Base-by-base conservation (phyloP, 257 asterid species). In the Thymus mandschuricus region DNA sequence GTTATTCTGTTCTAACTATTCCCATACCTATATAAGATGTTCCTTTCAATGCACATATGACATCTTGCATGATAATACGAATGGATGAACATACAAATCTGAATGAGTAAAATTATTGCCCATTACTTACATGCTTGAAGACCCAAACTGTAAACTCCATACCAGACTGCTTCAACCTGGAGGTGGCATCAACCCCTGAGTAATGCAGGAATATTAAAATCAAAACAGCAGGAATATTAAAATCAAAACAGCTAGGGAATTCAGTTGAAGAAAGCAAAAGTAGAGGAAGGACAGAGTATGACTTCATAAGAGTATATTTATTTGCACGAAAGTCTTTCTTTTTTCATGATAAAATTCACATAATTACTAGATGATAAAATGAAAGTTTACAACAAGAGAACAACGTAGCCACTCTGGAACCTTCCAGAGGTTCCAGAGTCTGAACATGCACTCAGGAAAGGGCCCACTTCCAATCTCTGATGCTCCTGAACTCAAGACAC, bases 111-210 rank as follows among this genome's bases (percentile, higher is more conserved):
- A 60, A 52, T 51, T 59, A 67, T 49, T 9, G 46, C 64, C 34
- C 56, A 70, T 57, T 54, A 72, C 97, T 86, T 81, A 94, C 99
- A 84, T 94, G 97, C 85, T 94, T 94, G 84, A 94, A 94, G 81
- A 94, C 99, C 99, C 99, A 94, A 45, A 94, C 97, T 54, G 95
- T 81, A 73, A 94, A 94, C 90, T 94, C 99, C 99, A 94, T 91
- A 58, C 99, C 98, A 86, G 84, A 74, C 81, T 94, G 99, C 87
- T 86, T 94, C 86, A 91, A 82, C 90, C 97, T 91, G 85, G 97
- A 81, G 55, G 96, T 82, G 62, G 99, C 80, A 80, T 89, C 93
- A 68, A n/a, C 72, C 79, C 97, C 99, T 94, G 80, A 52, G 71
- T 68, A 64, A 68, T 70, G 75, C 70, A 79, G 78, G 28, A 76